Percentiles rank a stretch among this genome's conserved stretches.
Conservation (phyloP, 192 early-diverging fungal genomes). For the Chytriomyces confervae region DNA sequence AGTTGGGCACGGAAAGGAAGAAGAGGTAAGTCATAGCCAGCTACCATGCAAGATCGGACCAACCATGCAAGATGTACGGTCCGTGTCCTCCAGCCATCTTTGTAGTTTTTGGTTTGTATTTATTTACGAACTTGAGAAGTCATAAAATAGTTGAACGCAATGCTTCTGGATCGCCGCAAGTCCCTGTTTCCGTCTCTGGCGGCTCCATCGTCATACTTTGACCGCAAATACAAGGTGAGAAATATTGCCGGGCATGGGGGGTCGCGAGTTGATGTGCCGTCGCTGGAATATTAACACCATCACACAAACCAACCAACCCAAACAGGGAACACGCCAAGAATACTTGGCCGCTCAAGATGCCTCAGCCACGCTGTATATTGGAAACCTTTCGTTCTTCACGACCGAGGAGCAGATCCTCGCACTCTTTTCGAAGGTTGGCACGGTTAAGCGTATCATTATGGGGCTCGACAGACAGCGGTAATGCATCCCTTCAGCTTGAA, state of each 20-base stretch:
- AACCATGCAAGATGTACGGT: slow-evolving; percentile 46
- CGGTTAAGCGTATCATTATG: slow-evolving; percentile 99
- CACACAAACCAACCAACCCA: neutral
- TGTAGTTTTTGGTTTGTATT: neutral
- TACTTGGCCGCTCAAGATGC: slow-evolving; percentile 34
- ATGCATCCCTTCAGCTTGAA: neutral
- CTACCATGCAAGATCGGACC: slow-evolving; percentile 49
- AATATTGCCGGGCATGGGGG: no score
- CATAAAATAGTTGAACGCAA: neutral
- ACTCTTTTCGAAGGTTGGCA: slow-evolving; percentile 94
- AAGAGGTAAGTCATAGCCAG: slow-evolving; percentile 4
- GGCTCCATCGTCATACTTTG: slow-evolving; percentile 36
- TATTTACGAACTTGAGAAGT: neutral
- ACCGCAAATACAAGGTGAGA: slow-evolving; percentile 31
- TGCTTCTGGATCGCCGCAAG: neutral
- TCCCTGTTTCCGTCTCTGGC: slow-evolving; percentile 34
- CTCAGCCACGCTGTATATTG: slow-evolving; percentile 90
- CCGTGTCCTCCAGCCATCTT: slow-evolving; percentile 36
- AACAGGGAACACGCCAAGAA: slow-evolving; percentile 34
- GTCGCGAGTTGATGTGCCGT: neutral
- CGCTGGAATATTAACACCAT: neutral
- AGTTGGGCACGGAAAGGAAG: neutral
- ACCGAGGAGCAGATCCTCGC: slow-evolving; percentile 98
- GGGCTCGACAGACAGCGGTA: slow-evolving; percentile 75
- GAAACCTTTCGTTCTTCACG: slow-evolving; percentile 97